Base-by-base conservation (phyloP, 768 basidiomycete genomes). In the Pleurotus djamor region DNA sequence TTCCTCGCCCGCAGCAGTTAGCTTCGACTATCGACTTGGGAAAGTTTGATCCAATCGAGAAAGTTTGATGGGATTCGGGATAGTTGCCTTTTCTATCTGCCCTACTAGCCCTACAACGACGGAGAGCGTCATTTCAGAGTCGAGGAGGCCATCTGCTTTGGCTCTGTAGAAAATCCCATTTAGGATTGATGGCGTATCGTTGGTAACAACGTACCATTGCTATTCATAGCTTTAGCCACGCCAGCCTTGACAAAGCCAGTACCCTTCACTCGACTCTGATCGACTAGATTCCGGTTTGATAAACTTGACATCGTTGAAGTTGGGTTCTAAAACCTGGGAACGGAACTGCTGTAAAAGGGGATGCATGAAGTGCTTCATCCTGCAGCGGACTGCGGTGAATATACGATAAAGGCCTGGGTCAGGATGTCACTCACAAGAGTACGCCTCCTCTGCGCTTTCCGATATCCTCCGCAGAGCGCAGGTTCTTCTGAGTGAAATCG, bases 281-380 rank as follows among this genome's bases (percentile, higher is more conserved):
- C 95, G 80, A 56, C 92, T 94, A 0, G 92, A 83, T n/a, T 83
- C 75, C 0, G 96, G 96, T 69, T 98, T 98, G 66, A 87, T 73
- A 65, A 81, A 85, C 14, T 78, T 72, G 0, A 97, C 91, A 14
- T 78, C 71, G 32, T 78, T 70, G 68, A 98, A 98, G 61, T 80
- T 75, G 0, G 84, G 83, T 17, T 79, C 74, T 1, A 97, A 77
- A 4, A 72, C 68, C n/a, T 78, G 66, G 34, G 74, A 73, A 8
- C 86, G 79, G 69, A 97, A 96, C n/a, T 76, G 67, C 43, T 85
- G 76, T 16, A 90, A 69, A 41, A 84, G 69, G 2, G 93, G 94
- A 69, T 94, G 90, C 14, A 77, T 76, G 64, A 97, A 96, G 72
- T 91, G 86, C 65, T 97, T 97, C 60, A 97, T 77, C 17, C 94